These are phyloP conservation scores for Glycine latifolia DNA, from an alignment of 306 rosid genomes.

Conservation along the genomic window DNA sequence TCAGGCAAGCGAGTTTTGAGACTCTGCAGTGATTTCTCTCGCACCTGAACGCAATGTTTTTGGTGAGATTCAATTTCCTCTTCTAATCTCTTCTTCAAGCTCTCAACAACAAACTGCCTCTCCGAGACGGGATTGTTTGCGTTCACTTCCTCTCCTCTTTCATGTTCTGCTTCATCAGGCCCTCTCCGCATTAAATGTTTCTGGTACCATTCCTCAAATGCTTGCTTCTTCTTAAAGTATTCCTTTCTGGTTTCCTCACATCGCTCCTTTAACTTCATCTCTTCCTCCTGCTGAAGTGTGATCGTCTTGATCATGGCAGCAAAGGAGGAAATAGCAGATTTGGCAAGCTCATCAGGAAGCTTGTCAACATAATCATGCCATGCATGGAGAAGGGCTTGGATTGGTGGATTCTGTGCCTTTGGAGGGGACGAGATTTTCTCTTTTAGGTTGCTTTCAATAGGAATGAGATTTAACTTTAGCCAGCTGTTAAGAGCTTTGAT, in stretches of 20 bases:
- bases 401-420: slow-evolving; percentile 71
- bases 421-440: slow-evolving; percentile 83
- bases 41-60: slow-evolving; percentile 71
- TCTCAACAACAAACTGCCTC: slow-evolving; percentile 69
- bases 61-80: slow-evolving; percentile 75
- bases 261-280: slow-evolving; percentile 82
- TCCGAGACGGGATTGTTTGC: slow-evolving; percentile 66
- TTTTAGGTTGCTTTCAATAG: slow-evolving; percentile 82
- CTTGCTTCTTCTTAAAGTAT: slow-evolving; percentile 63
- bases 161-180: slow-evolving; percentile 58
- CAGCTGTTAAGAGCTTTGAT: slow-evolving; percentile 73
- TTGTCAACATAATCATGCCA: slow-evolving; percentile 85
- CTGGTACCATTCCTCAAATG: slow-evolving; percentile 80
- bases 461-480: slow-evolving; percentile 82
- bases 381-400: slow-evolving; percentile 67
- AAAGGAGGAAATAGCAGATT: slow-evolving; percentile 78
- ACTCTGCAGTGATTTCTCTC: slow-evolving; percentile 78
- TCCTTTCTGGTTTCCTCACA: slow-evolving; percentile 76
- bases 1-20: slow-evolving; percentile 85
- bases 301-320: slow-evolving; percentile 78
- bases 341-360: slow-evolving; percentile 86
- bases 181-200: slow-evolving; percentile 64
- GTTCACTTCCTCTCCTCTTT: slow-evolving; percentile 71
- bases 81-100: slow-evolving; percentile 79
- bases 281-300: slow-evolving; percentile 78